Percentiles rank a stretch among this genome's conserved stretches.
phyloP scores from a whole-genome alignment of 371 early-diverging fungal genomes.

The Funneliformis caledonium region DNA sequence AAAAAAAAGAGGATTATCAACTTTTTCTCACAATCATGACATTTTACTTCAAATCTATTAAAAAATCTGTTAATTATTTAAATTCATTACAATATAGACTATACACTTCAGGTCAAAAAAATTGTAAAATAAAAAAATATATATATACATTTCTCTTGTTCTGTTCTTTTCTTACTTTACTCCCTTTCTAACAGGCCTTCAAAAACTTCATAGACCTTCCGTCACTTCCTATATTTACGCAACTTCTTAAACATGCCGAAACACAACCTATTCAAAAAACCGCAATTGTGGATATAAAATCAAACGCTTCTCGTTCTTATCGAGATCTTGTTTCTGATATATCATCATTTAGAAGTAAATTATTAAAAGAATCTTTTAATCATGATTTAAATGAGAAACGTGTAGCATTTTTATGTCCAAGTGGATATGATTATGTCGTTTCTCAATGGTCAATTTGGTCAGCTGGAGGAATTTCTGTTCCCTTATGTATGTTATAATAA shows the following conservation, averaged over 20 bases:
- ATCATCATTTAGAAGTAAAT: slow-evolving; percentile 13
- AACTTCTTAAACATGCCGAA: slow-evolving; percentile 4
- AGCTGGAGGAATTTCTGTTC: slow-evolving; percentile 77
- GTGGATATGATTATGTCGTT: slow-evolving; percentile 72
- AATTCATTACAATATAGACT: background rate
- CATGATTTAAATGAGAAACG: slow-evolving; percentile 60
- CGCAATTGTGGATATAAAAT: slow-evolving; percentile 21
- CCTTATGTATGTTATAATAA: slow-evolving; percentile 57
- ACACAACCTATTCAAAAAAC: slow-evolving; percentile 5
- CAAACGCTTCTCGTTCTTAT: slow-evolving; percentile 1
- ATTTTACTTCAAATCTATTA: background rate
- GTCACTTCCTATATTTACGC: background rate
- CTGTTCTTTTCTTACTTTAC: too few relatives aligned
- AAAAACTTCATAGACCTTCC: slow-evolving; percentile 7
- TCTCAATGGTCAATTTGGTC: slow-evolving; percentile 82
- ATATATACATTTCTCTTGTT: too few relatives aligned
- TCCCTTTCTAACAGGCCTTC: background rate
- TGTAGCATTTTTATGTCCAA: slow-evolving; percentile 76
- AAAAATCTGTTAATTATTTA: too few relatives aligned
- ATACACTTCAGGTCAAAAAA: background rate
- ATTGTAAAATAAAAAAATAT: background rate
- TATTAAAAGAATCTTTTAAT: background rate
- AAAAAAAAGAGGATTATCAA: too few relatives aligned
- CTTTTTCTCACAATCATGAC: too few relatives aligned
- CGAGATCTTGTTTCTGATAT: background rate